Evolutionary conservation across 345 rosid species (phyloP), one percentile per base, ranked within the genome.

Genomic region (Geranium brycei): DNA sequence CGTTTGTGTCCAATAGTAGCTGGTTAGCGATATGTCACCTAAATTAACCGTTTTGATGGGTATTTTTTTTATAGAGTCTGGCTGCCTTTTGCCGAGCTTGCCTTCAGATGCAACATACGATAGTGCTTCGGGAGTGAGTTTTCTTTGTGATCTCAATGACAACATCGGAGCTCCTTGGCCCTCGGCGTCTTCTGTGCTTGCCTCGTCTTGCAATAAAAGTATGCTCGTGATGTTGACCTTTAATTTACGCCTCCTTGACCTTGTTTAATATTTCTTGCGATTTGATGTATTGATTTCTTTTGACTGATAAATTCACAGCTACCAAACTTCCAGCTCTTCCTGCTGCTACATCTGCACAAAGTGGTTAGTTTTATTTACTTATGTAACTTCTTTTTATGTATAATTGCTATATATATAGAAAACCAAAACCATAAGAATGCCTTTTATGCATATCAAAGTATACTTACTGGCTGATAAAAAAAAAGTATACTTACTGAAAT

Each of bases 161-260:
- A 79, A 79, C 71, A 81, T 83, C 68, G 80, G 78, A 64, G 88
- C 85, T 31, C 82, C 77, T 10, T 81, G 85, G 85, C 85, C 88
- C 0, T 72, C 83, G 0, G 60, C 71, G 17, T 75, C 83, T 51
- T 67, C 64, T 18, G 4, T 72, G 64, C 63, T 74, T 18, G 62
- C 73, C 13, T 68, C 81, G 56, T 73, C 80, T 12, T 83, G 88
- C 77, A 83, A 79, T 59, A 78, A 77, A 81, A 76, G 88, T 83
- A 83, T 17, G 73, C 1, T 59, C 28, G 17, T 16, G 47, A 3
- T 40, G 53, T 57, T 53, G 10, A 5, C 5, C 18, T 41, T n/a
- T 47, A 56, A 32, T 47, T 16, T 40, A 3, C 31, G 30, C 17
- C 4, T 61, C 47, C 38, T 35, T 35, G 28, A 28, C 19, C 28